phyloP scores from a whole-genome alignment of 202 grass and related monocot species.

The Digitaria exilis region DNA sequence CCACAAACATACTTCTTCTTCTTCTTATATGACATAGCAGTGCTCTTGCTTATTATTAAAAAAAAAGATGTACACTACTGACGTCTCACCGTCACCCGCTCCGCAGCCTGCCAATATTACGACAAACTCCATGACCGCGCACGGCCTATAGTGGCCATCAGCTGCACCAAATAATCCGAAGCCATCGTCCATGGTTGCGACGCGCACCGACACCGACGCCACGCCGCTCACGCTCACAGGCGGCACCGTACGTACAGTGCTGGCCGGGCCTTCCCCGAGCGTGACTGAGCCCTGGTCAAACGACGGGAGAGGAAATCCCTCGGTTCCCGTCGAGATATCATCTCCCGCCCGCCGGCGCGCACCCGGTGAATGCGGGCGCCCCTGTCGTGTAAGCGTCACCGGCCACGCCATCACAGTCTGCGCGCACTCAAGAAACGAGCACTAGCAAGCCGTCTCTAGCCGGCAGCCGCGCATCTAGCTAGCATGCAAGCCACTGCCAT shows the following conservation, averaged over 20 bases:
- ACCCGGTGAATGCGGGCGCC: slow-evolving; percentile 40
- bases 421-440: not conserved
- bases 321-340: not conserved
- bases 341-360: not conserved
- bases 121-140: too few relatives aligned
- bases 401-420: not conserved
- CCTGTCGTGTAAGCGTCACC: slow-evolving; percentile 20
- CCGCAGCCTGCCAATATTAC: too few relatives aligned
- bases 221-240: not conserved
- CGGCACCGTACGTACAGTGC: not conserved
- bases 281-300: not conserved
- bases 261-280: not conserved
- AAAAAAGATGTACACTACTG: too few relatives aligned
- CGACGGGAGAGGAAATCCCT: not conserved
- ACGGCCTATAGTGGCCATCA: too few relatives aligned
- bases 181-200: too few relatives aligned
- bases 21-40: too few relatives aligned
- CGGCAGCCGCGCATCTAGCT: not conserved
- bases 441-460: not conserved
- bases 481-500: not conserved
- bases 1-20: too few relatives aligned
- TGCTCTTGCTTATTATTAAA: too few relatives aligned
- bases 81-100: too few relatives aligned
- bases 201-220: not conserved
- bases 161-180: too few relatives aligned